Base-by-base conservation (phyloP, 2,329 filamentous ascomycete genomes). In the Biscogniauxia mediterranea region DNA sequence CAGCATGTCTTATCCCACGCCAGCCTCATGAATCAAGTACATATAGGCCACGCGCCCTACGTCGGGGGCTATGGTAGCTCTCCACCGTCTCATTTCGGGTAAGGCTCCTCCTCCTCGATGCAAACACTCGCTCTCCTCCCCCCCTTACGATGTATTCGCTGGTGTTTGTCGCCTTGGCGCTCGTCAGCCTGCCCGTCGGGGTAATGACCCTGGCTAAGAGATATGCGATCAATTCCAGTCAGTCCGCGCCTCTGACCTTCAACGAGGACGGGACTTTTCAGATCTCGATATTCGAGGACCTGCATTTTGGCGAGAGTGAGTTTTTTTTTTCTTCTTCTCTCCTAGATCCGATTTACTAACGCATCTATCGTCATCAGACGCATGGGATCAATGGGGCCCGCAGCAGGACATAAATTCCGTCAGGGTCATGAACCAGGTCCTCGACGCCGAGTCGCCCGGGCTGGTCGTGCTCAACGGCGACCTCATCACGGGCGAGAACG, bases 401-500 rank as follows among this genome's bases (percentile, higher is more conserved):
- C 76, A 78, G 32, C 82, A 85, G 62, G 89, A 91, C 71, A 69
- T 79, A 61, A 83, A 84, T 56, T 85, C 85, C 0, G 74, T 83
- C 3, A 66, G 74, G 4, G 85, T 90, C 0, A 84, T 91, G 67
- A 79, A 80, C 55, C 75, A 77, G 0, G 76, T 91, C 5, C 79
- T 92, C 1, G 78, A 85, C 42, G 73, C 71, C 0, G 88, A 91
- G 61, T 67, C 71, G 0, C 82, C 85, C 0, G 78, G 85, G 49
- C 78, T 92, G 0, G 87, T 89, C 0, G 84, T 92, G 0, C 73
- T 92, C 26, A 92, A 91, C 58, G 89, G 89, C 15, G 89, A 92
- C 67, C 78, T 92, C 3, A 87, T 90, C 58, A 89, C 88, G 0
- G 88, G 89, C 49, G 88, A 91, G 61, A 85, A 87, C 60, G 82